Evolutionary conservation across 371 early-diverging fungal species (phyloP).

Genomic region (Rhizopus microsporus): DNA sequence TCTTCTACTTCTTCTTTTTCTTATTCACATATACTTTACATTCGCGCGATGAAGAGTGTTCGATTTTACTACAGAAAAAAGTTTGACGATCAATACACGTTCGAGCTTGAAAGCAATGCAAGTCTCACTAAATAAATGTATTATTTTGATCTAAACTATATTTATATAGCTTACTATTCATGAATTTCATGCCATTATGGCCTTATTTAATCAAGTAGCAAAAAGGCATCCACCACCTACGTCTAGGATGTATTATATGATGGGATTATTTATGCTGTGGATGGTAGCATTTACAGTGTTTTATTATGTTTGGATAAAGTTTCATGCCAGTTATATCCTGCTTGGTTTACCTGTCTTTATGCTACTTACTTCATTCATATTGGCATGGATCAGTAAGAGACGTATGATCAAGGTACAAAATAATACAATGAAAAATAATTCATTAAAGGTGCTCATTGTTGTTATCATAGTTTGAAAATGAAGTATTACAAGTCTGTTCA

Average conservation of each 20-base stretch:
- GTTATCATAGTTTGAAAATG: slow-evolving; percentile 40
- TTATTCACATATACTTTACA: background rate
- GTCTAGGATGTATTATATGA: slow-evolving; percentile 26
- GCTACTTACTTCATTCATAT: background rate
- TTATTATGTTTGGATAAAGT: slow-evolving; percentile 25
- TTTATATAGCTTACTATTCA: slow-evolving; percentile 27
- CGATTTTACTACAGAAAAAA: slow-evolving; percentile 28
- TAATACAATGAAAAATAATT: background rate
- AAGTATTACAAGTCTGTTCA: slow-evolving; percentile 39
- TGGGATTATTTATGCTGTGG: slow-evolving; percentile 26
- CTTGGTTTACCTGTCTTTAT: slow-evolving; percentile 27
- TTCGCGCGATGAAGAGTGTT: background rate
- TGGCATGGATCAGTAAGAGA: slow-evolving; percentile 22
- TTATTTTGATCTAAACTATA: slow-evolving; percentile 8
- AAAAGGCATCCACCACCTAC: slow-evolving; percentile 29
- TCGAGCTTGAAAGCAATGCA: slow-evolving; percentile 19
- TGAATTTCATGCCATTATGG: slow-evolving; percentile 33
- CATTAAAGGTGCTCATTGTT: background rate
- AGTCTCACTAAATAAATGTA: background rate
- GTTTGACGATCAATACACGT: slow-evolving; percentile 51
- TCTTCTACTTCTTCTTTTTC: too few relatives aligned
- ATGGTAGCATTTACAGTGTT: slow-evolving; percentile 16
- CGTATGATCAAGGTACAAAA: slow-evolving; percentile 29
- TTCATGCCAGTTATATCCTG: slow-evolving; percentile 12
- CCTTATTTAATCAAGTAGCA: slow-evolving; percentile 33